These are phyloP conservation scores for Ocimum tenuiflorum DNA, from an alignment of 257 asterid genomes.

Conservation along the genomic window DNA sequence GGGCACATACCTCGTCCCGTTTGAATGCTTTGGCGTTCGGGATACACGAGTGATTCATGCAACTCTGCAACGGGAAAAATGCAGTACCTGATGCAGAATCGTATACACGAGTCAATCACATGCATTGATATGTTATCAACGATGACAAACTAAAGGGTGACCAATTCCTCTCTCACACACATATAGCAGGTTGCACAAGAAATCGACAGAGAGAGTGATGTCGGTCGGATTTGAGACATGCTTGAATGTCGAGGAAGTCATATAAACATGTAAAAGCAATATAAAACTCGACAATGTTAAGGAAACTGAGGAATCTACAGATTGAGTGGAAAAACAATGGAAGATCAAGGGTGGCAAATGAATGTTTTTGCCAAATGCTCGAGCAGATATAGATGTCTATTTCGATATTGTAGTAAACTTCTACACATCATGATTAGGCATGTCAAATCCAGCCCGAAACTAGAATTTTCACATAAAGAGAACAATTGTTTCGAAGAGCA, in stretches of 20 bases:
- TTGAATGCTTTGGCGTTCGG: slow-evolving; percentile 92
- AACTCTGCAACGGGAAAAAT: slow-evolving; percentile 84
- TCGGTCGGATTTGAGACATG: background rate
- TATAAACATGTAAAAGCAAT: background rate
- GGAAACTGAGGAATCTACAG: no score
- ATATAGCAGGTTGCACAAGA: background rate
- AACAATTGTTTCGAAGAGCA: no score
- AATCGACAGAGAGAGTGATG: background rate
- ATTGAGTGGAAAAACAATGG: no score
- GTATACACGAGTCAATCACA: background rate
- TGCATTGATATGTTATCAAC: background rate
- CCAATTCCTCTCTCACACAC: background rate
- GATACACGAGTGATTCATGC: slow-evolving; percentile 85
- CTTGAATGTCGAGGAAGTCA: background rate
- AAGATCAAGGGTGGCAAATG: no score
- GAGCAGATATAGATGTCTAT: no score
- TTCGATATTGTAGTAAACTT: no score
- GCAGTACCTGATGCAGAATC: slow-evolving; percentile 65
- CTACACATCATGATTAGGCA: no score
- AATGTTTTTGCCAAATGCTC: no score
- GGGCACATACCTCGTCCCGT: slow-evolving; percentile 63
- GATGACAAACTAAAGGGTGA: background rate
- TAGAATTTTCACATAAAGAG: no score
- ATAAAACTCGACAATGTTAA: no score
- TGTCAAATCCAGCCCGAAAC: no score